phyloP scores from a whole-genome alignment of 1,284 basidiomycete species.

The Microbotryum scabiosae region DNA sequence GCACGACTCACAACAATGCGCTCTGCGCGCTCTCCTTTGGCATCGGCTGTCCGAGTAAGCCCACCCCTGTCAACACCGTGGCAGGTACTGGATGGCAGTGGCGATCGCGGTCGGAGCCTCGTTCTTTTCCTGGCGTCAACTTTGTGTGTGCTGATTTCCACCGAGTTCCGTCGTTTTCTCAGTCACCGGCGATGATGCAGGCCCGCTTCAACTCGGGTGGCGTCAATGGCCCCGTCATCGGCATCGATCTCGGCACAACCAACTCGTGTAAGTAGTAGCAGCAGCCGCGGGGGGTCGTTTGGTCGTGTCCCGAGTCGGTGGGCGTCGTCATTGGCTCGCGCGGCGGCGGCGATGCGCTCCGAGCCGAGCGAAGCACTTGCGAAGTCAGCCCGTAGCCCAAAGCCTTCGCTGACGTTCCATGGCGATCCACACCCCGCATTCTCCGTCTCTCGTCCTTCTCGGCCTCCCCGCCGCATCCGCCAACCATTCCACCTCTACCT shows the following conservation, averaged over 20 bases:
- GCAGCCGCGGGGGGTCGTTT: too few relatives aligned
- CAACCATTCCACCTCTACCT: too few relatives aligned
- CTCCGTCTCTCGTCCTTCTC: too few relatives aligned
- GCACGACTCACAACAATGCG: constrained; percentile 5
- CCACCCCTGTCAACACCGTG: not conserved
- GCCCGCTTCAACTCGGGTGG: constrained; percentile 45
- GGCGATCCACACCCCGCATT: too few relatives aligned
- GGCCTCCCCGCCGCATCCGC: too few relatives aligned
- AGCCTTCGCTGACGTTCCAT: too few relatives aligned
- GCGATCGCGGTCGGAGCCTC: not conserved
- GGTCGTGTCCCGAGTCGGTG: constrained; percentile 34
- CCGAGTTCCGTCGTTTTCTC: constrained; percentile 15
- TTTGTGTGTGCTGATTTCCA: not conserved
- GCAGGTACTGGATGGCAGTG: not conserved
- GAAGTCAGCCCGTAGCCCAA: too few relatives aligned
- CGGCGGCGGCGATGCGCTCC: too few relatives aligned
- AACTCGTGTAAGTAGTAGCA: constrained; percentile 70
- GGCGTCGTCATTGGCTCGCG: too few relatives aligned
- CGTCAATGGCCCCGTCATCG: constrained; percentile 46
- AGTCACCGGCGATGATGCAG: constrained; percentile 34
- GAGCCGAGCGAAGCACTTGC: too few relatives aligned
- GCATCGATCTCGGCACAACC: constrained; percentile 49
- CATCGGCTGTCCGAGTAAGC: not conserved
- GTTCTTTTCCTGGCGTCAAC: not conserved
- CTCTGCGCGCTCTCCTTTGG: not conserved